Percentiles rank a stretch among this genome's conserved stretches.
Conservation (phyloP, 2,329 filamentous ascomycete species). For the Diaporthe batatas region DNA sequence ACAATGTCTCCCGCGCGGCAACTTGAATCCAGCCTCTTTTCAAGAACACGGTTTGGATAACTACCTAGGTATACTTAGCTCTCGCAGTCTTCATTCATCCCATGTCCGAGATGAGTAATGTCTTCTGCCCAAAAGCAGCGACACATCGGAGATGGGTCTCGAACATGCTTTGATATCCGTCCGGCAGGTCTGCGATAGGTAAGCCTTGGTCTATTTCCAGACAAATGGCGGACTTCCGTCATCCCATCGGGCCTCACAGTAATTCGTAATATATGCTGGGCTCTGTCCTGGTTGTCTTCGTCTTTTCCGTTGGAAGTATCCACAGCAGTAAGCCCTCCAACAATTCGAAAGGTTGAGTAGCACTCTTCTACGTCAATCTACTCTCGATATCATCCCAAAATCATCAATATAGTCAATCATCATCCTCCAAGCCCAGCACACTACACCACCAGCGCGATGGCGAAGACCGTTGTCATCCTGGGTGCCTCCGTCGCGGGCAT, state of each 20-base stretch:
- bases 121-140: background rate
- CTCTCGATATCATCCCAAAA: background rate
- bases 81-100: slow-evolving; percentile 28
- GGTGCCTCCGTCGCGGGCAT: slow-evolving; percentile 63
- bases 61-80: slow-evolving; percentile 4
- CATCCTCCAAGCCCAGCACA: no score
- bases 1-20: slow-evolving; percentile 13
- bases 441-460: slow-evolving; percentile 38
- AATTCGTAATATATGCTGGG: slow-evolving; percentile 11
- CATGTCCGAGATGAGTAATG: slow-evolving; percentile 19
- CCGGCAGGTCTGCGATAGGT: slow-evolving; percentile 1
- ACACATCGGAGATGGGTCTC: slow-evolving; percentile 7
- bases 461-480: slow-evolving; percentile 60
- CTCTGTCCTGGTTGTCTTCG: background rate
- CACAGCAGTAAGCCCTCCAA: background rate
- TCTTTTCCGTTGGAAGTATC: background rate
- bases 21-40: slow-evolving; percentile 19
- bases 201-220: slow-evolving; percentile 14
- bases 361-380: background rate
- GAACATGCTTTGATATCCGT: slow-evolving; percentile 13
- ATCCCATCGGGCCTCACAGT: no score
- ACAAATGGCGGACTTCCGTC: slow-evolving; percentile 17
- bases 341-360: background rate
- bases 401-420: background rate
- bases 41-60: background rate